Conservation (phyloP, 306 rosid genomes). For the Trichosanthes cucumerina region DNA sequence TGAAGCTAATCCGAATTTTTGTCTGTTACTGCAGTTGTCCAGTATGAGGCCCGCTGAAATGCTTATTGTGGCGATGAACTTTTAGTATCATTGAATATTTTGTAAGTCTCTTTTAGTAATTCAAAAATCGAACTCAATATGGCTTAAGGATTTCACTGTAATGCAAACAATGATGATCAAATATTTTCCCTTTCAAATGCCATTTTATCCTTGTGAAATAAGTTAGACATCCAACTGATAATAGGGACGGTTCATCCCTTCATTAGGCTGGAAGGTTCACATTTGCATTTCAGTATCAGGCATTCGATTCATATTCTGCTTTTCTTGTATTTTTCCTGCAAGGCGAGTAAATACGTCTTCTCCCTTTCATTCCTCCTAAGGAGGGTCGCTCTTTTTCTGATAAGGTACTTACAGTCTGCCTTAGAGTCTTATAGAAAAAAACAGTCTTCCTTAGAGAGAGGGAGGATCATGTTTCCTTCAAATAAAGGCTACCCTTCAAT, state of each 20-base stretch:
- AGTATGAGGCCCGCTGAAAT: slow-evolving; percentile 17
- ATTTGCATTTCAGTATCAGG: neutral
- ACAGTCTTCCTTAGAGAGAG: no score
- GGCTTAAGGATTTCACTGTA: neutral
- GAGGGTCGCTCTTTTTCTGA: no score
- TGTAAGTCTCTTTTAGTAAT: neutral
- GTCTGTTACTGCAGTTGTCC: slow-evolving; percentile 15
- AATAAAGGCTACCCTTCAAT: neutral
- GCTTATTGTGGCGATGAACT: neutral
- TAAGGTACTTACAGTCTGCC: no score
- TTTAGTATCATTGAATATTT: neutral
- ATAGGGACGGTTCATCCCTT: neutral
- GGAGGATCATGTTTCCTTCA: neutral
- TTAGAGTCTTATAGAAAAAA: no score
- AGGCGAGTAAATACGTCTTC: neutral
- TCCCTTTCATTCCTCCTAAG: no score
- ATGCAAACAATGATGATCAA: neutral
- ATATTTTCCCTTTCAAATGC: neutral
- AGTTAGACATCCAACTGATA: neutral
- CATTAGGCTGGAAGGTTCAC: neutral
- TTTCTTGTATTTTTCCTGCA: neutral
- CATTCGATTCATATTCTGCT: neutral
- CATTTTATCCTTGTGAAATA: neutral
- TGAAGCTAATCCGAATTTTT: neutral
- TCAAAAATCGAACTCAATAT: neutral